phyloP scores from a whole-genome alignment of 768 basidiomycete genomes.

The Clathrus columnatus region DNA sequence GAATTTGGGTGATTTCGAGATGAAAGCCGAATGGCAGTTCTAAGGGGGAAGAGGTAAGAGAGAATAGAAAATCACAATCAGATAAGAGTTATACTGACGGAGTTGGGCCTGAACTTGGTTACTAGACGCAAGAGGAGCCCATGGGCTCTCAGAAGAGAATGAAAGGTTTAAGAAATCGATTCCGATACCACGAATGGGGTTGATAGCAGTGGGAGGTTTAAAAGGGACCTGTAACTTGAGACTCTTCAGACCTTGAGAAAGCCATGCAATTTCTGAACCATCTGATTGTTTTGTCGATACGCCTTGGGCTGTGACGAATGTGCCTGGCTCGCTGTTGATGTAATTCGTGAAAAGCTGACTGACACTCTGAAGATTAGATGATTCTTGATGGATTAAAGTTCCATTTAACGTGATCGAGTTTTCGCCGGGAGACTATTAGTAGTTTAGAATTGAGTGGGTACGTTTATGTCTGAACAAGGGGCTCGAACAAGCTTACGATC shows the following conservation, averaged over 20 bases:
- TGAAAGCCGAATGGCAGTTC: conserved; percentile 67
- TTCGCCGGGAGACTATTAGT: conserved; percentile 36
- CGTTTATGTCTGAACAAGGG: neutral
- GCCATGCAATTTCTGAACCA: conserved; percentile 54
- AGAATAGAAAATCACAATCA: neutral
- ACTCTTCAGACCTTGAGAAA: conserved; percentile 49
- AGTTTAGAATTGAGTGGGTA: neutral
- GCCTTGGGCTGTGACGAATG: conserved; percentile 53
- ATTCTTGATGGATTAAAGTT: conserved; percentile 44
- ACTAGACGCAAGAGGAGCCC: conserved; percentile 49
- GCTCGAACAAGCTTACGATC: conserved; percentile 35
- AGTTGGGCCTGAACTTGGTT: conserved; percentile 51
- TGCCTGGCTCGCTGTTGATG: conserved; percentile 47
- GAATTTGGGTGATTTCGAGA: conserved; percentile 47
- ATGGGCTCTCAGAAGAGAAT: conserved; percentile 46
- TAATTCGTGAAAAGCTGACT: conserved; percentile 64
- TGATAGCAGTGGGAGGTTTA: conserved; percentile 39
- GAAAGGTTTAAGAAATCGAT: conserved; percentile 51
- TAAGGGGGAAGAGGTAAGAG: no score
- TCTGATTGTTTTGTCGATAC: conserved; percentile 49
- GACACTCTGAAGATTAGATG: conserved; percentile 35
- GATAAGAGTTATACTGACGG: conserved; percentile 26
- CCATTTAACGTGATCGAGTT: conserved; percentile 56
- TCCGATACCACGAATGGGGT: conserved; percentile 54
- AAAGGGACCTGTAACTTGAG: conserved; percentile 59